These are phyloP conservation scores for Myxozyma monticola DNA, from an alignment of 805 yeast genomes.

Conservation along the genomic window DNA sequence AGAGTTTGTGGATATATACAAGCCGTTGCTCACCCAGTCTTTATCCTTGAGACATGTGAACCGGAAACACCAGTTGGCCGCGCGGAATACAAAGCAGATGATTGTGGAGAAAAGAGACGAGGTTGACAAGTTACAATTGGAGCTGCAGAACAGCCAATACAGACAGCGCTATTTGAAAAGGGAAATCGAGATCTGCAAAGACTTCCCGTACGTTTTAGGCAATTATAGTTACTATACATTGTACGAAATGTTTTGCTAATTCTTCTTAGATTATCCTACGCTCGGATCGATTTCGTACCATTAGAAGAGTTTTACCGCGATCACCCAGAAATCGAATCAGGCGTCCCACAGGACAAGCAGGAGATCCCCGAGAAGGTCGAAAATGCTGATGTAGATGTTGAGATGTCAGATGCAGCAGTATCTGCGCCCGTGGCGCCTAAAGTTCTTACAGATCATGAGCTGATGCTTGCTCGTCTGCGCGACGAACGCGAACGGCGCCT, in stretches of 20 bases:
- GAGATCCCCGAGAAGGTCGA: background rate
- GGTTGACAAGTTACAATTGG: constrained; percentile 23
- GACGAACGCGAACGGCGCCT: constrained; percentile 26
- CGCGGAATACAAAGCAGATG: background rate
- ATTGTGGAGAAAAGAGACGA: constrained; percentile 6
- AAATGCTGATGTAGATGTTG: background rate
- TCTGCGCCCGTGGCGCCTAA: background rate
- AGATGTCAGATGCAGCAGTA: background rate
- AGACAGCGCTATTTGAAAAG: constrained; percentile 20
- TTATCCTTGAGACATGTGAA: constrained; percentile 6
- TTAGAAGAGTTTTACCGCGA: constrained; percentile 17
- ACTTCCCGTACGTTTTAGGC: constrained; percentile 18
- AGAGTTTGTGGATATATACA: constrained; percentile 11
- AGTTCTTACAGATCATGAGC: constrained; percentile 5
- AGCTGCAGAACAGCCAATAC: constrained; percentile 21
- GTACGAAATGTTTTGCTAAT: background rate
- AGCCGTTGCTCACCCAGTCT: constrained; percentile 3
- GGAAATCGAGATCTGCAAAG: constrained; percentile 24
- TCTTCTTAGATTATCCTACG: background rate
- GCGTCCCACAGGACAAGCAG: background rate
- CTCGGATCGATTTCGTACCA: constrained; percentile 26
- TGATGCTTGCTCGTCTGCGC: constrained; percentile 19
- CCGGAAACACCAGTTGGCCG: constrained; percentile 6
- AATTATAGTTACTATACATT: background rate
- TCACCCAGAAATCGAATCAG: constrained; percentile 14